A percentile compares a stretch with the other conserved stretches of the same genome.
phyloP scores from a whole-genome alignment of 2,329 filamentous ascomycete species.

The Tolypocladium endophyticum region DNA sequence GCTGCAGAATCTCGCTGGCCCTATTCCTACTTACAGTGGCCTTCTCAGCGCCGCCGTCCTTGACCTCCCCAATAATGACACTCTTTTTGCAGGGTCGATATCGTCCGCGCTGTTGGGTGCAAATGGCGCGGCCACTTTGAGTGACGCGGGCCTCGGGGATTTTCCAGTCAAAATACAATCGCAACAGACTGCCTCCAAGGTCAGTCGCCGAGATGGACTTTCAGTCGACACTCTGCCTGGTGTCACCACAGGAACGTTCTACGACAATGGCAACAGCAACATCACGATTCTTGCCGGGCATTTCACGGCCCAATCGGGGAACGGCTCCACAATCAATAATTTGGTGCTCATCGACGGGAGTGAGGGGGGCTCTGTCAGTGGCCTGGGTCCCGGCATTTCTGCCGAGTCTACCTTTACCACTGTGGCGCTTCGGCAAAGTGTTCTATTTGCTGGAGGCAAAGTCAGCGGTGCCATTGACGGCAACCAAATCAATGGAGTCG shows the following conservation, averaged over 20 bases:
- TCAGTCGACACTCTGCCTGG: conserved; percentile 42
- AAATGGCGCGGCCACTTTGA: conserved; percentile 61
- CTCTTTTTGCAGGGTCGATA: conserved; percentile 76
- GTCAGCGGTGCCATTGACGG: conserved; percentile 61
- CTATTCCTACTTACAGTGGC: conserved; percentile 59
- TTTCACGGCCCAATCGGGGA: conserved; percentile 60
- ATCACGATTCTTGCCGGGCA: conserved; percentile 82
- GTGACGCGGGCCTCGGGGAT: conserved; percentile 38
- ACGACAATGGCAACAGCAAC: conserved; percentile 59
- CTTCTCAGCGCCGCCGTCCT: conserved; percentile 59
- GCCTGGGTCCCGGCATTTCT: conserved; percentile 56
- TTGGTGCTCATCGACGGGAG: conserved; percentile 72
- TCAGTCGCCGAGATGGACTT: conserved; percentile 36
- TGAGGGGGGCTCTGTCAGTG: conserved; percentile 55
- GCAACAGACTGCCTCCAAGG: conserved; percentile 15
- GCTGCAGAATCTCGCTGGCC: conserved; percentile 66
- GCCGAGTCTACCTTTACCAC: conserved; percentile 65
- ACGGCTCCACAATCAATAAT: conserved; percentile 67
- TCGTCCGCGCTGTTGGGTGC: conserved; percentile 63
- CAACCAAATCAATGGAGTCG: conserved; percentile 57
- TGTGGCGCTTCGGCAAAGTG: conserved; percentile 54
- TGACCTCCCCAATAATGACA: conserved; percentile 49
- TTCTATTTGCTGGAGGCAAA: conserved; percentile 73
- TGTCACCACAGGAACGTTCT: conserved; percentile 71
- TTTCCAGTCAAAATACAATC: conserved; percentile 47